Percentiles rank a stretch among this genome's conserved stretches.
Conservation (phyloP, 306 rosid genomes). For the Gynostemma pentaphyllum region DNA sequence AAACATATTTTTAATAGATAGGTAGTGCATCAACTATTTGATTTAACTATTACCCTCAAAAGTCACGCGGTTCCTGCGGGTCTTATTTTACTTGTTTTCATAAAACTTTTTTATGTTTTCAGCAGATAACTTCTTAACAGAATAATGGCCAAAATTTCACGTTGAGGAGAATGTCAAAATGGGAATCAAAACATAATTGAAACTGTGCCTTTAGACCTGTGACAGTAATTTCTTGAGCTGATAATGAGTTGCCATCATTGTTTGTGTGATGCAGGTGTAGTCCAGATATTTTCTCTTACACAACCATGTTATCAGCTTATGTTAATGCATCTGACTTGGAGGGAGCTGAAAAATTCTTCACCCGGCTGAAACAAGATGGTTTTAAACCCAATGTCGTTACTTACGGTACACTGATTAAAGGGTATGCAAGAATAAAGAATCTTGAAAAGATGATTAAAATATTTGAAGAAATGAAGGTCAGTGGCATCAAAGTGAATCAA, state of each 20-base stretch:
- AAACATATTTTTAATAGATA: too few species aligned
- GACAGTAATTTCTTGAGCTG: neutral
- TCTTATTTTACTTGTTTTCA: too few species aligned
- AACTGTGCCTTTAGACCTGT: neutral
- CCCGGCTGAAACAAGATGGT: constrained; percentile 61
- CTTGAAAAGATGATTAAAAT: constrained; percentile 53
- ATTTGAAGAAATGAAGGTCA: constrained; percentile 61
- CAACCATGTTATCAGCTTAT: constrained; percentile 85
- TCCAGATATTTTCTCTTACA: constrained; percentile 78
- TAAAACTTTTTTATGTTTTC: too few species aligned
- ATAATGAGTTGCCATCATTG: neutral
- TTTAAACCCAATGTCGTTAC: constrained; percentile 72
- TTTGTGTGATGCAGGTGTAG: constrained; percentile 40
- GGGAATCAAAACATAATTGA: too few species aligned
- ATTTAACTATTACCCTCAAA: too few species aligned
- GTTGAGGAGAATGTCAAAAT: too few species aligned
- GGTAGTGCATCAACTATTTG: too few species aligned
- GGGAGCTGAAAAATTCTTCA: constrained; percentile 78
- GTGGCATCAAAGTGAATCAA: constrained; percentile 52
- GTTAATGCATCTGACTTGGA: constrained; percentile 85
- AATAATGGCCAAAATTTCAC: too few species aligned
- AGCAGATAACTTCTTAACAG: too few species aligned
- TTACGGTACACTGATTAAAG: constrained; percentile 70
- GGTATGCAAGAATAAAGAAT: constrained; percentile 61
- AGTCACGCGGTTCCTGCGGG: too few species aligned